These are phyloP conservation scores for Colletotrichum tabaci DNA, from an alignment of 2,329 filamentous ascomycete genomes.

Conservation along the genomic window DNA sequence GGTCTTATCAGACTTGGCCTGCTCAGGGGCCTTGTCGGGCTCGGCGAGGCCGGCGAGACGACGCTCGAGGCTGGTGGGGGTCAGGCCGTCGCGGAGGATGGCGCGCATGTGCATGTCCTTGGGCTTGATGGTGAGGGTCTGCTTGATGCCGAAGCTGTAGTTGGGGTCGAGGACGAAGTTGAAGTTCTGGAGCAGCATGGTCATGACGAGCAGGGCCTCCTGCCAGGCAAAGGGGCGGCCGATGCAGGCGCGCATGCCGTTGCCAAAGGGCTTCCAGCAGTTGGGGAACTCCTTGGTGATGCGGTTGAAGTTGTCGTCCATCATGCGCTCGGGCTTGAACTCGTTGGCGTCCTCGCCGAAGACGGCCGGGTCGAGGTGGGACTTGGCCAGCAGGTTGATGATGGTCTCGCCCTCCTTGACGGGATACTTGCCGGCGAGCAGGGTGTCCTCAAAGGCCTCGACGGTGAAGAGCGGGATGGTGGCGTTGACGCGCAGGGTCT, in stretches of 20 bases:
- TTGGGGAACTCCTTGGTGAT: constrained; percentile 53
- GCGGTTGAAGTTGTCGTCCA: constrained; percentile 64
- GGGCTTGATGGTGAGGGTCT: constrained; percentile 73
- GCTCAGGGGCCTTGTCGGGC: constrained; percentile 12
- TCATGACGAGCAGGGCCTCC: constrained; percentile 62
- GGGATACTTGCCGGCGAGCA: constrained; percentile 68
- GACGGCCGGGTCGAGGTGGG: constrained; percentile 70
- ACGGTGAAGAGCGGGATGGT: constrained; percentile 49
- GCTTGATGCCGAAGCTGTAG: constrained; percentile 67
- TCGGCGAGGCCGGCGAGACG: constrained; percentile 55
- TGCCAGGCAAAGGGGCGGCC: constrained; percentile 70
- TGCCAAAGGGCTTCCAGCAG: constrained; percentile 68
- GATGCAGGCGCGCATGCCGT: constrained; percentile 67
- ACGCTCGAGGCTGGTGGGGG: constrained; percentile 60
- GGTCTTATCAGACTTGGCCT: constrained; percentile 7
- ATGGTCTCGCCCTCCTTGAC: constrained; percentile 62
- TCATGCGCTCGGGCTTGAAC: constrained; percentile 75
- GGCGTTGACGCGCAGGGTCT: constrained; percentile 58
- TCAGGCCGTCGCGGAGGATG: constrained; percentile 61
- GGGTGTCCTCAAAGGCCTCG: constrained; percentile 56
- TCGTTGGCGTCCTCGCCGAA: constrained; percentile 70
- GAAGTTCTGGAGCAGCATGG: constrained; percentile 77
- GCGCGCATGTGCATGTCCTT: constrained; percentile 73
- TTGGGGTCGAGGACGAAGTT: constrained; percentile 72
- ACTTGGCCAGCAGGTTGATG: constrained; percentile 60